Base-by-base conservation (phyloP, 2,329 filamentous ascomycete genomes). In the Penicillium frequentans region DNA sequence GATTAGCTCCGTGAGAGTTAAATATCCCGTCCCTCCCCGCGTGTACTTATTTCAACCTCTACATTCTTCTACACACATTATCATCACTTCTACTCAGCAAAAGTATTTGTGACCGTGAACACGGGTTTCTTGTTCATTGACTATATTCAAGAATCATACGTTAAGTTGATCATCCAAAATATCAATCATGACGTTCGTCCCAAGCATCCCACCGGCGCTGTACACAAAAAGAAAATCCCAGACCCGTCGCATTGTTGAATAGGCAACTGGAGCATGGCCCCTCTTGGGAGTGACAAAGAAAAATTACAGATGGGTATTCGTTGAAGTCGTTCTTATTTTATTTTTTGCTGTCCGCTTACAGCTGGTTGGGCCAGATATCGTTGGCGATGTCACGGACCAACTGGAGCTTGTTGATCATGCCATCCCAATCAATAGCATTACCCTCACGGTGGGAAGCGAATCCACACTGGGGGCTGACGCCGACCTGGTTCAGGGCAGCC, bases 391-490 rank as follows among this genome's bases (percentile, higher is more conserved):
- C 79, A 61, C 89, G 83, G 19, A 92, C 87, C 52, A 93, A 75
- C 63, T 83, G 79, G 67, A 93, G 75, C 79, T 92, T 93, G 73
- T 83, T 85, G 75, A 84, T 84, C 86, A 92, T 88, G 60, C 90
- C 88, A 46, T 90, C 84, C 60, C 85, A 79, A 23, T 81, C 83
- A 53, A 93, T 79, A 14, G 85, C 82, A 69, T 93, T 91, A 0
- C 89, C 90, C 66, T 83, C 86, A 64, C 88, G 85, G 70, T 93
- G 89, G 35, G 86, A 90, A 35, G 88, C 90, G 72, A 90, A 90
- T 6, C 87, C 87, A 70, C 87, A 90, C 76, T 91, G 88, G 0
- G 89, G 88, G 68, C 85, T 89, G 19, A 90, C 82, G 54, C 82
- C 82, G 48, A 92, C 77, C 64, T 87, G 84, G 73, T 88, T 82